Base-by-base conservation (phyloP, 108 stramenopile genomes). In the Discostella stelligeroides region DNA sequence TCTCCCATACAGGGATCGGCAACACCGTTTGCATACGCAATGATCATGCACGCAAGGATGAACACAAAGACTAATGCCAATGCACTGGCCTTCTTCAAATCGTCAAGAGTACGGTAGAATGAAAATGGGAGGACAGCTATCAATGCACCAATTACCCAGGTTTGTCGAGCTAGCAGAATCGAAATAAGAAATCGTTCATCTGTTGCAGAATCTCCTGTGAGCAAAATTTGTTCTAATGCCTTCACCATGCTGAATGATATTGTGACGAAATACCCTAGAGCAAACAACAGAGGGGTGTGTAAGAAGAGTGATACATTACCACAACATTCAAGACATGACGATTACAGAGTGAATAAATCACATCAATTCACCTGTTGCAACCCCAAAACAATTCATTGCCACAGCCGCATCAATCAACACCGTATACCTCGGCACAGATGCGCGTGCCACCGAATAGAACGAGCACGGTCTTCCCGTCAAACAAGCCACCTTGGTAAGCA, bases 351-450 rank as follows among this genome's bases (percentile, higher is more conserved):
- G n/a, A n/a, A n/a, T n/a, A n/a, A n/a, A n/a, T n/a, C n/a, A n/a
- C n/a, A n/a, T n/a, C n/a, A n/a, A n/a, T n/a, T 25, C 25, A 71
- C 70, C 85, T 21, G 84, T 86, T 15, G 88, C 91, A 49, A 89
- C 88, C 8, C 91, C 91, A 68, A 89, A 92, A 62, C 91, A 92
- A 58, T 92, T 92, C 34, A 92, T 48, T 17, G 88, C 87, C 14
- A 92, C 91, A 15, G 91, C 87, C 14, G 78, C 25, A 80, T 92
- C 91, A 58, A 92, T 88, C 12, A 87, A 60, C 24, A 83, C 42
- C 15, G 91, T 85, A 29, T 72, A 85, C 34, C 73, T 71, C 0
- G 90, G 88, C 24, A 83, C 78, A 27, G 87, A 84, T 7, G 81
- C 78, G 7, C 38, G 42, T 0, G 87, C 89, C 13, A 90, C 85